A percentile compares a stretch with the other conserved stretches of the same genome.
These are phyloP conservation scores for Phytophthora litchii DNA, from an alignment of 352 stramenopile species.

Conservation along the genomic window DNA sequence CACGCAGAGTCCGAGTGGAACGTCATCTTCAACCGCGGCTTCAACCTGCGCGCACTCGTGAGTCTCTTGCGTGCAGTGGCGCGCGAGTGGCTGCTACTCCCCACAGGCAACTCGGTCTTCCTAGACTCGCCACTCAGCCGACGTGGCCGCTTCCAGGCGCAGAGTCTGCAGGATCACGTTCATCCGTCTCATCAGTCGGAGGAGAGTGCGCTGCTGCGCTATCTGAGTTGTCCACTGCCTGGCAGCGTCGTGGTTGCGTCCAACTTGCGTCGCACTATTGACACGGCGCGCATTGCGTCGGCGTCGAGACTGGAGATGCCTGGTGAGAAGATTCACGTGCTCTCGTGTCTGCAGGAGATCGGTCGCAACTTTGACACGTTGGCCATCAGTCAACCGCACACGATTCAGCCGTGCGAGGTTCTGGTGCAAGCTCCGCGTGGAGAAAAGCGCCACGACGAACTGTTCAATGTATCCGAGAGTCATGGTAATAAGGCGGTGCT, in stretches of 20 bases:
- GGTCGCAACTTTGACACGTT: slow-evolving; percentile 87
- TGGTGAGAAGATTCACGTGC: slow-evolving; percentile 76
- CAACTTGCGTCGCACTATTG: slow-evolving; percentile 78
- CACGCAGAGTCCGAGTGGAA: slow-evolving; percentile 91
- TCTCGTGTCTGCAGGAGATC: slow-evolving; percentile 86
- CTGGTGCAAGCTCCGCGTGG: slow-evolving; percentile 32
- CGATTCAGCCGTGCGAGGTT: slow-evolving; percentile 35
- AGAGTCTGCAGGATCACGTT: slow-evolving; percentile 54
- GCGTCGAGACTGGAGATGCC: slow-evolving; percentile 55
- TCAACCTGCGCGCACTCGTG: slow-evolving; percentile 48
- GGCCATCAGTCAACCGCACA: slow-evolving; percentile 64
- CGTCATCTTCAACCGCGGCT: slow-evolving; percentile 85
- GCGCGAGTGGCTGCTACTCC: slow-evolving; percentile 72
- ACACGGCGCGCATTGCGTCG: slow-evolving; percentile 81
- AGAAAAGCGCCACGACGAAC: slow-evolving; percentile 60
- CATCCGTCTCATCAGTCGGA: slow-evolving; percentile 23
- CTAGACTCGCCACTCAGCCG: slow-evolving; percentile 85
- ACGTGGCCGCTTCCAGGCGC: slow-evolving; percentile 60
- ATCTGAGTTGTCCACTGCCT: slow-evolving; percentile 52
- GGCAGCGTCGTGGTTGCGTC: slow-evolving; percentile 72
- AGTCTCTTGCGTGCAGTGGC: slow-evolving; percentile 58
- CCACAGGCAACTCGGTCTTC: slow-evolving; percentile 78
- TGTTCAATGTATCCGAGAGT: slow-evolving; percentile 81
- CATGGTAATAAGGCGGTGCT: slow-evolving; percentile 83
- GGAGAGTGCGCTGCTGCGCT: slow-evolving; percentile 44